Conservation (phyloP, 2,329 filamentous ascomycete species). For the Fusarium tuaranense region DNA sequence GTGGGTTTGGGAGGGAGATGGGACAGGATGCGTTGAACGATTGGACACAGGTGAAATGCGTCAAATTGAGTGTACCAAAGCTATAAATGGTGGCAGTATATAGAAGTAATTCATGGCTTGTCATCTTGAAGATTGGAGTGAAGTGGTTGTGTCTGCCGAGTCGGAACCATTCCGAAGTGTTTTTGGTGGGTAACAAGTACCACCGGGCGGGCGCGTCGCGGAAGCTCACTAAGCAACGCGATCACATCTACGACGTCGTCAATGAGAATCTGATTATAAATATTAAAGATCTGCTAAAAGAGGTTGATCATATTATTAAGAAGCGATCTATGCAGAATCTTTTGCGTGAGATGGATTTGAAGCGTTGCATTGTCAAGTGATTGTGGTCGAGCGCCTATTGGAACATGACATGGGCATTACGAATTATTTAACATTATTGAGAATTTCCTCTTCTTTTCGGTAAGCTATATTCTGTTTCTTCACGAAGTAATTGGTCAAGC, state of each 20-base stretch:
- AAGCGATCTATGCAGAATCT: background rate
- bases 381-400: background rate
- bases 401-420: background rate
- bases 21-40: constrained; percentile 48
- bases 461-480: background rate
- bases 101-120: background rate
- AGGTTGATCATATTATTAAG: background rate
- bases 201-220: background rate
- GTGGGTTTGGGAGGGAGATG: constrained; percentile 48
- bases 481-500: background rate
- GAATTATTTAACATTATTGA: background rate
- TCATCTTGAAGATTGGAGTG: background rate
- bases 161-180: background rate
- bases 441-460: background rate
- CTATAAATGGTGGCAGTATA: constrained; percentile 2
- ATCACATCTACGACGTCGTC: background rate
- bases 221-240: background rate
- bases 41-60: constrained; percentile 46
- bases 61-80: constrained; percentile 41
- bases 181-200: background rate
- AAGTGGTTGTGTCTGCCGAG: background rate
- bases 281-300: background rate
- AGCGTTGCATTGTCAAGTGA: background rate
- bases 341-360: background rate
- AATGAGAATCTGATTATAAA: background rate